Base-by-base conservation (phyloP, 2,329 filamentous ascomycete genomes). In the Nemania sp. region DNA sequence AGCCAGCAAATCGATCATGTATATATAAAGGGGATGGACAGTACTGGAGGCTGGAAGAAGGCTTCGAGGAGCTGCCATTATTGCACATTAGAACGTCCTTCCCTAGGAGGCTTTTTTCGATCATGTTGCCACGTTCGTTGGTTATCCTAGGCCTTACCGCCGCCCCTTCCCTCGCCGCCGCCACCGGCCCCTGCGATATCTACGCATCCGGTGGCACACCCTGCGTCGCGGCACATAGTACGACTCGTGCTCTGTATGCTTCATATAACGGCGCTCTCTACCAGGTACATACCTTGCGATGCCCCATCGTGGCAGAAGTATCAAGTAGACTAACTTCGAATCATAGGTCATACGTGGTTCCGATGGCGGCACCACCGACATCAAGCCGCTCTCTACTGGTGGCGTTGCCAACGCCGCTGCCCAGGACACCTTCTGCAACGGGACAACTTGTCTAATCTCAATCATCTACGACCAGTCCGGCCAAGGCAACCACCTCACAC, bases 391-490 rank as follows among this genome's bases (percentile, higher is more conserved):
- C 0, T 79, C 83, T 0, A 79, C 84, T 0, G 87, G 87, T 1
- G 85, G 85, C 37, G 82, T 88, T 15, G 87, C 87, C 57, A 82
- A 89, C 68, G 81, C 85, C 2, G 81, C 79, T 0, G 70, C 81
- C 9, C 87, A 90, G 69, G 86, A 89, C 72, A 66, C 74, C 0
- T 89, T 89, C 73, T 89, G 87, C 66, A 72, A 76, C 5, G 72
- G 76, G 47, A 87, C 86, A 0, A 88, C 84, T 11, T 89, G 87
- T 67, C 74, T 87, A n/a, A 88, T 89, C 68, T 81, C 80, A 0
- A 79, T 83, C 65, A 87, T 88, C 57, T 89, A 89, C 68, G 87
- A 89, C 70, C 87, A 89, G 72, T 87, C 86, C 10, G 85, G 85
- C 57, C 73, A 72, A 1, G 79, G 79, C 1, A 89, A 89, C 64